These are phyloP conservation scores for Lactifluus pinguis DNA, from an alignment of 768 basidiomycete genomes.

Conservation along the genomic window DNA sequence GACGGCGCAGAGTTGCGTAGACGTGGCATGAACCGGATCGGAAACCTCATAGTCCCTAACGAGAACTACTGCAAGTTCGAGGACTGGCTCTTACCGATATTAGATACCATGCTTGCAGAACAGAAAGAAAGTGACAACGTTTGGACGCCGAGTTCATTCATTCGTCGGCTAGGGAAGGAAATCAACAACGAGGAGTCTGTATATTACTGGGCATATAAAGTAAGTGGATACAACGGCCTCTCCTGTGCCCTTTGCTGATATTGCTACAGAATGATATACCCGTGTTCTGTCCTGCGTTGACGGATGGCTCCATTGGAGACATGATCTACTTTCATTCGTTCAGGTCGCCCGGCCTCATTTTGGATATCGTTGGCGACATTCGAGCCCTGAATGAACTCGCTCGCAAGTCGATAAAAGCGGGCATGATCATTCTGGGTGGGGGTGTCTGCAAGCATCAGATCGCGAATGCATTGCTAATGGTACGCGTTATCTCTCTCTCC, in stretches of 20 bases:
- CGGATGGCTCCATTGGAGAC: conserved; percentile 96
- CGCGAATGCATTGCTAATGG: conserved; percentile 99
- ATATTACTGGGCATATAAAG: conserved; percentile 99
- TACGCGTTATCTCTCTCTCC: conserved; percentile 31
- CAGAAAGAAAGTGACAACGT: conserved; percentile 59
- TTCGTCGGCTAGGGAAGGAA: conserved; percentile 89
- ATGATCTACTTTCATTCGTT: conserved; percentile 99
- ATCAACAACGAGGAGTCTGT: conserved; percentile 96
- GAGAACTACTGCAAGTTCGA: conserved; percentile 99
- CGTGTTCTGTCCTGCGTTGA: conserved; percentile 96
- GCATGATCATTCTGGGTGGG: conserved; percentile 96
- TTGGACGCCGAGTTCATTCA: conserved; percentile 95
- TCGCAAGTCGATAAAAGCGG: conserved; percentile 82
- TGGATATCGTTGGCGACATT: conserved; percentile 95
- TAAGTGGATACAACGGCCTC: conserved; percentile 33
- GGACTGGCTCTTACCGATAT: conserved; percentile 95
- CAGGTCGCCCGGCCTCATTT: conserved; percentile 67
- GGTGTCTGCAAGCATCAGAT: conserved; percentile 99
- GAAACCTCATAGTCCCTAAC: conserved; percentile 93
- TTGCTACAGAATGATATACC: conserved; percentile 86
- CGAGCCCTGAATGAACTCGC: conserved; percentile 84
- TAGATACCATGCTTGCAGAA: conserved; percentile 84
- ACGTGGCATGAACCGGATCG: conserved; percentile 94
- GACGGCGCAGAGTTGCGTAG: conserved; percentile 82
- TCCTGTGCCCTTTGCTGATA: conserved; percentile 17